These are phyloP conservation scores for Auricularia auricula-judae DNA, from an alignment of 768 basidiomycete species.

Conservation along the genomic window DNA sequence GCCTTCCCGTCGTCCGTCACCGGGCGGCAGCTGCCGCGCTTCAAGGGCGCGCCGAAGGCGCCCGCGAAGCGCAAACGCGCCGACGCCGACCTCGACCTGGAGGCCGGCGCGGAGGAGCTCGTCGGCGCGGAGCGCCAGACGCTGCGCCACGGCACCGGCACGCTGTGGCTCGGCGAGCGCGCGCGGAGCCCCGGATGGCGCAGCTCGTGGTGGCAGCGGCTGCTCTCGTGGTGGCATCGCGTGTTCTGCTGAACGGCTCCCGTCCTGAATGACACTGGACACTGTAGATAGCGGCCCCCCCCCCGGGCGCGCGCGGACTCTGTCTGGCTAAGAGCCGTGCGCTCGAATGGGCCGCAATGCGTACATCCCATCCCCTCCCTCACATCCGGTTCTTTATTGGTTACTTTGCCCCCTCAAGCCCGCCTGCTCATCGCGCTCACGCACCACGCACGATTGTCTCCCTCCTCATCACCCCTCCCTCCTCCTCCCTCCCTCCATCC, in stretches of 20 bases:
- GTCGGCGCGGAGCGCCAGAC: slow-evolving; percentile 35
- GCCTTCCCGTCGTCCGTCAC: slow-evolving; percentile 74
- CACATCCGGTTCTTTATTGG: too few species aligned
- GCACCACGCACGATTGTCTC: too few species aligned
- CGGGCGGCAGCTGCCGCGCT: slow-evolving; percentile 59
- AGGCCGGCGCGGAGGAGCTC: slow-evolving; percentile 54
- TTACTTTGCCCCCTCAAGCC: too few species aligned
- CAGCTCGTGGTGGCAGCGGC: slow-evolving; percentile 71
- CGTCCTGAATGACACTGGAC: background rate
- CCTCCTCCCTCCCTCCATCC: too few species aligned
- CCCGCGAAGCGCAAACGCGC: slow-evolving; percentile 18
- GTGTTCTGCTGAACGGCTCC: slow-evolving; percentile 48
- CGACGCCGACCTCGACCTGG: slow-evolving; percentile 34
- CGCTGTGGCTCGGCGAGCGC: slow-evolving; percentile 64
- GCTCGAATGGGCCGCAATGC: too few species aligned
- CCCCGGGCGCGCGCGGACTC: too few species aligned
- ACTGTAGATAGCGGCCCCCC: background rate
- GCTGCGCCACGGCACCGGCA: slow-evolving; percentile 70
- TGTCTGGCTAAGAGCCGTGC: too few species aligned
- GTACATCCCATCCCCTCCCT: too few species aligned
- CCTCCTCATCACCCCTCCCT: too few species aligned
- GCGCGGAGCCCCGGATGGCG: slow-evolving; percentile 53
- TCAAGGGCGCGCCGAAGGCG: slow-evolving; percentile 30
- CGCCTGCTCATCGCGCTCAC: too few species aligned
- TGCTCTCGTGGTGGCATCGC: slow-evolving; percentile 70